phyloP scores from a whole-genome alignment of 2,329 filamentous ascomycete genomes.

The Lachnellula cervina region DNA sequence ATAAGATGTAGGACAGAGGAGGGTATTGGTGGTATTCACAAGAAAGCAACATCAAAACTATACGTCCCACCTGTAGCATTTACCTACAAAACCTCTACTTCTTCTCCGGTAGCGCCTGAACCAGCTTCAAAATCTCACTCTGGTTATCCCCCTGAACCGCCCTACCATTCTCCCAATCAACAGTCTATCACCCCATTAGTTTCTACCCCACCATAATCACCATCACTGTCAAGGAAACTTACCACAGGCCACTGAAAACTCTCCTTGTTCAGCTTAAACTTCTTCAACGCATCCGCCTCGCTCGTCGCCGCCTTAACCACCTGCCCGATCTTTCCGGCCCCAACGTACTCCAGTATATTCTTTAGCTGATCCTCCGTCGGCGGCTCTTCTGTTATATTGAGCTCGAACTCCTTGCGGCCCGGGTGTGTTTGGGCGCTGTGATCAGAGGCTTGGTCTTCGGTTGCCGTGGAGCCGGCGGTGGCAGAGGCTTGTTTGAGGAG shows the following conservation, averaged over 20 bases:
- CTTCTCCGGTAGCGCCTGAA: slow-evolving; percentile 50
- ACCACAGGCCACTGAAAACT: slow-evolving; percentile 75
- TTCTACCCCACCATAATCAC: neutral
- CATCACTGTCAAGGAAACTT: slow-evolving; percentile 34
- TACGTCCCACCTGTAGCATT: slow-evolving; percentile 5
- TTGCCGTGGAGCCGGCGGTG: slow-evolving; percentile 61
- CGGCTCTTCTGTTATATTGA: slow-evolving; percentile 73
- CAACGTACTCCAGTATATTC: slow-evolving; percentile 80
- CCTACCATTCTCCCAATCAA: slow-evolving; percentile 92
- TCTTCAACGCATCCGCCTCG: slow-evolving; percentile 72
- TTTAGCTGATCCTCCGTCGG: slow-evolving; percentile 80
- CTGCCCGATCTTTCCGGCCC: slow-evolving; percentile 52
- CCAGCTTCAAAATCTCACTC: slow-evolving; percentile 81
- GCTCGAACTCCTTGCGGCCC: slow-evolving; percentile 66
- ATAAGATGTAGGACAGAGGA: neutral
- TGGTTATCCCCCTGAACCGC: slow-evolving; percentile 74
- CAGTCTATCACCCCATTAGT: slow-evolving; percentile 45
- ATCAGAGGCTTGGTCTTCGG: slow-evolving; percentile 68
- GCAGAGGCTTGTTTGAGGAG: slow-evolving; percentile 78
- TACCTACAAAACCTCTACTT: slow-evolving; percentile 12
- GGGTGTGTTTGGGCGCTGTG: slow-evolving; percentile 54
- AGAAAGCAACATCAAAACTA: neutral
- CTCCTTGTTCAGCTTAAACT: slow-evolving; percentile 64
- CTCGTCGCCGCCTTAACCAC: slow-evolving; percentile 71
- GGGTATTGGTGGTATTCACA: neutral